These are phyloP conservation scores for Sporothrix euskadiensis DNA, from an alignment of 2,329 filamentous ascomycete species.

Conservation along the genomic window DNA sequence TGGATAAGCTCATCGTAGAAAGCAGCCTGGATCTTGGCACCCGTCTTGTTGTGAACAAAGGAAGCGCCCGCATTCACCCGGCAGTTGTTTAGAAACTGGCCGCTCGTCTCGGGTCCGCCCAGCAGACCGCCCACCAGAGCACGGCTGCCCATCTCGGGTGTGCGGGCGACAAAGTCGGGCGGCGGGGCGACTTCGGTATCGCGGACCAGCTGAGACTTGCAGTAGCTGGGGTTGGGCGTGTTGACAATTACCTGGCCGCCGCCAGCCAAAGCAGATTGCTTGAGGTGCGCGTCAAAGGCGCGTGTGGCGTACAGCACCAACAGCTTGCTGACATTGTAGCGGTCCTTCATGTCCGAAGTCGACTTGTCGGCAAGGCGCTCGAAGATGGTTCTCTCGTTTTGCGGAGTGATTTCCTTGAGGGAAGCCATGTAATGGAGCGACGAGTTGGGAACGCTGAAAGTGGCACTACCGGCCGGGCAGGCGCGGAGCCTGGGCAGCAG, in stretches of 20 bases:
- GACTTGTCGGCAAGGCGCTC: slow-evolving; percentile 38
- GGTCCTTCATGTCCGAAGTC: slow-evolving; percentile 35
- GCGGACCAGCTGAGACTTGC: slow-evolving; percentile 40
- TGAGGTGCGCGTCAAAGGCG: slow-evolving; percentile 36
- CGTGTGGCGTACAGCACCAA: slow-evolving; percentile 33
- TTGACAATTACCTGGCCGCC: slow-evolving; percentile 39
- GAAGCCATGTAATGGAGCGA: slow-evolving; percentile 35
- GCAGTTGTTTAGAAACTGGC: slow-evolving; percentile 38
- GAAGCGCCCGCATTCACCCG: slow-evolving; percentile 29
- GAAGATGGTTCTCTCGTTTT: slow-evolving; percentile 34
- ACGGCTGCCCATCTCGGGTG: slow-evolving; percentile 48
- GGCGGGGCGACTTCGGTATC: background rate
- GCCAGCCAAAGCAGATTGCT: slow-evolving; percentile 18
- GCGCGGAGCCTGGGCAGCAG: slow-evolving; percentile 39
- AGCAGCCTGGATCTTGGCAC: background rate
- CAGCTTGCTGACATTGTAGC: slow-evolving; percentile 40
- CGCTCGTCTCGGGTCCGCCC: slow-evolving; percentile 39
- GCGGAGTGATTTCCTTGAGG: slow-evolving; percentile 34
- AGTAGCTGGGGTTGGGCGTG: slow-evolving; percentile 46
- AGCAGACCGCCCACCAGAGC: slow-evolving; percentile 38
- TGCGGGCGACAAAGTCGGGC: slow-evolving; percentile 41
- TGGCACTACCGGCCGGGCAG: slow-evolving; percentile 27
- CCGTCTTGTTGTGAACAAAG: slow-evolving; percentile 5
- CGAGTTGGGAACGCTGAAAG: slow-evolving; percentile 36
- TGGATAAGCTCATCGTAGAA: slow-evolving; percentile 17